These are phyloP conservation scores for Blastocystis sp. DNA, from an alignment of 352 stramenopile genomes.

Conservation along the genomic window DNA sequence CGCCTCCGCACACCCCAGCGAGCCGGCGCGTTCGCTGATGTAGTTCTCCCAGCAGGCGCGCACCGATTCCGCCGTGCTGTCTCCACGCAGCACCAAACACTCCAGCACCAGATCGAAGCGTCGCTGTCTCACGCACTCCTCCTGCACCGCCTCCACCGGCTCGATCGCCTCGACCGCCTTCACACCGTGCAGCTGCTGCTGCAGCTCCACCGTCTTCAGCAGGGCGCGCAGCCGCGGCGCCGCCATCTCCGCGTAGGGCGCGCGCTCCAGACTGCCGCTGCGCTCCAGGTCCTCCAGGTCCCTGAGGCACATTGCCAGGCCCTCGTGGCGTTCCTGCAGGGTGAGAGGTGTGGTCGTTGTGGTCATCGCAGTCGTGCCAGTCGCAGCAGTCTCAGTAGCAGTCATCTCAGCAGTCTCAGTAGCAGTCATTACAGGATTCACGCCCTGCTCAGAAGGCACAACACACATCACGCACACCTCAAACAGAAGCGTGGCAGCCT, in stretches of 20 bases:
- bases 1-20: background rate
- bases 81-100: background rate
- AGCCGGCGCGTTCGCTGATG: background rate
- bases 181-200: background rate
- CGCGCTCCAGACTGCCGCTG: background rate
- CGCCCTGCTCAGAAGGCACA: too few species aligned
- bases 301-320: background rate
- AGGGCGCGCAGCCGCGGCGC: background rate
- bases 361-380: background rate
- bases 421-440: too few species aligned
- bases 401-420: too few species aligned
- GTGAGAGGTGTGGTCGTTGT: background rate
- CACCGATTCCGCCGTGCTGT: background rate
- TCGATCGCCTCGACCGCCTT: background rate
- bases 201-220: background rate
- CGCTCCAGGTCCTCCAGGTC: background rate
- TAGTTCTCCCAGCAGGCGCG: background rate
- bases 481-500: constrained; percentile 4
- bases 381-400: too few species aligned
- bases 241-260: constrained; percentile 19
- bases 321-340: constrained; percentile 16
- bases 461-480: constrained; percentile 11
- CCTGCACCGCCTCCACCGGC: background rate
- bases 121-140: background rate
- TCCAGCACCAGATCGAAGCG: background rate